phyloP scores from a whole-genome alignment of 1,139 yeast genomes.

The Protomyces inundatus region DNA sequence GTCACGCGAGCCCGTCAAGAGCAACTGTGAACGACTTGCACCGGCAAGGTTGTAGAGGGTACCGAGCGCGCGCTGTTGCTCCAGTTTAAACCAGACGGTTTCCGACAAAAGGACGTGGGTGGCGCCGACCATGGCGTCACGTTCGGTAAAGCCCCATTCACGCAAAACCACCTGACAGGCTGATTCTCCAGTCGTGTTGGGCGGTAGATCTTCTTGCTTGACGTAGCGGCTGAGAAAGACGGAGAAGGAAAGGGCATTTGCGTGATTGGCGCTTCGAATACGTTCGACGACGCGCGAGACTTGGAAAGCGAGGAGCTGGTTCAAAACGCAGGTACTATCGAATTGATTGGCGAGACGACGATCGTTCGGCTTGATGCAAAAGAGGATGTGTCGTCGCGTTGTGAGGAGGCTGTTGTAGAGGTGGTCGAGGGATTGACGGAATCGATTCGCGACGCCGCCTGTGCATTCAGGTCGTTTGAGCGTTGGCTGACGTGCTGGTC shows the following conservation, averaged over 20 bases:
- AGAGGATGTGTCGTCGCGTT: slow-evolving; percentile 43
- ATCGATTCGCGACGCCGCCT: slow-evolving; percentile 40
- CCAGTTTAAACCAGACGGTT: slow-evolving; percentile 33
- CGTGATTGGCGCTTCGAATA: slow-evolving; percentile 41
- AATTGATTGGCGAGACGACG: slow-evolving; percentile 40
- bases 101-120: slow-evolving; percentile 44
- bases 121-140: slow-evolving; percentile 43
- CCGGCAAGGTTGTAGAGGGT: neutral
- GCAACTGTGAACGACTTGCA: neutral
- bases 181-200: slow-evolving; percentile 29
- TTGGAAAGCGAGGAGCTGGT: slow-evolving; percentile 44
- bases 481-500: slow-evolving; percentile 35
- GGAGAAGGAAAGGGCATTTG: slow-evolving; percentile 41
- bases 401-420: slow-evolving; percentile 41
- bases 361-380: slow-evolving; percentile 45
- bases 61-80: neutral
- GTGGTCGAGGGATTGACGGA: slow-evolving; percentile 39
- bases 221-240: neutral
- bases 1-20: neutral
- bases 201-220: slow-evolving; percentile 37
- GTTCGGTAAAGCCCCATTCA: slow-evolving; percentile 40
- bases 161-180: slow-evolving; percentile 37
- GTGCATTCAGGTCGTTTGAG: slow-evolving; percentile 34
- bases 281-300: slow-evolving; percentile 43
- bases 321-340: slow-evolving; percentile 44